These are phyloP conservation scores for Lactuca saligna DNA, from an alignment of 129 eudicot species.

Conservation along the genomic window DNA sequence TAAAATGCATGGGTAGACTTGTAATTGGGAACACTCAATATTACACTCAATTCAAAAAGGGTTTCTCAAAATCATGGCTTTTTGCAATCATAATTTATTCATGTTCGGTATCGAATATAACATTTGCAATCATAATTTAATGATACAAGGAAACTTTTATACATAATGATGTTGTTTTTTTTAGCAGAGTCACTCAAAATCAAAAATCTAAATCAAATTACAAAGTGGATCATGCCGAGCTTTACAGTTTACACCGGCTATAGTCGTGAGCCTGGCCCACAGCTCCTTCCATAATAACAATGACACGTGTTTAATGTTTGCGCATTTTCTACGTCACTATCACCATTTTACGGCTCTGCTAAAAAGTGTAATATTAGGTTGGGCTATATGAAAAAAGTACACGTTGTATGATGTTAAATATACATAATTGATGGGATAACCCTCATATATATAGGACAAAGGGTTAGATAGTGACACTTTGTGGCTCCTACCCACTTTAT, in stretches of 20 bases:
- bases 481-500: background rate
- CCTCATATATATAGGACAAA: background rate
- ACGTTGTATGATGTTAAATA: background rate
- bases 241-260: too few species aligned
- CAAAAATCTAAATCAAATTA: too few species aligned
- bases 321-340: background rate
- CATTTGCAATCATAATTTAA: too few species aligned
- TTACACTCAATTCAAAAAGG: conserved; percentile 1
- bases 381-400: background rate
- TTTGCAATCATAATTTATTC: background rate
- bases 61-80: background rate
- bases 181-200: too few species aligned
- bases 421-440: background rate
- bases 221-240: background rate
- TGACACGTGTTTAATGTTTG: background rate
- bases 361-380: background rate
- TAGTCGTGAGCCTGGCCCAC: too few species aligned
- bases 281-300: background rate
- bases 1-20: background rate
- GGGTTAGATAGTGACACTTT: background rate
- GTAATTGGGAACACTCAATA: background rate
- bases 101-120: background rate
- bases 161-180: too few species aligned
- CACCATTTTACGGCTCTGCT: background rate
- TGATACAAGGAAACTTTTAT: too few species aligned